These are phyloP conservation scores for Antarctomyces pellizariae DNA, from an alignment of 495 filamentous ascomycete genomes.

Conservation along the genomic window DNA sequence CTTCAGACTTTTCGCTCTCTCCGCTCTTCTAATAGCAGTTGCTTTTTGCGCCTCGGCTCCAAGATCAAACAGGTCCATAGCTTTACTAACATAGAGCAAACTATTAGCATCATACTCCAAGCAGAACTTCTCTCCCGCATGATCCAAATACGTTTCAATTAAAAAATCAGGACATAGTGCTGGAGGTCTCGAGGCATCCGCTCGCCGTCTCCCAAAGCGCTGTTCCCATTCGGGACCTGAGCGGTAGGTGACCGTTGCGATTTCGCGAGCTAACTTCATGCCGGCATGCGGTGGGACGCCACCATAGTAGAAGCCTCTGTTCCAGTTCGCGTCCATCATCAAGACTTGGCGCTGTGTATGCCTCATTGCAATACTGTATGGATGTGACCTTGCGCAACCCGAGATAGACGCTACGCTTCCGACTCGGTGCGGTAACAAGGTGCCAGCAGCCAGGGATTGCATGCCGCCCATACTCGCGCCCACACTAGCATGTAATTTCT, in stretches of 20 bases:
- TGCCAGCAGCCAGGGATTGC: conserved; percentile 85
- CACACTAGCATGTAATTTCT: conserved; percentile 74
- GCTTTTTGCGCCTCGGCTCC: conserved; percentile 37
- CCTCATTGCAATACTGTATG: conserved; percentile 97
- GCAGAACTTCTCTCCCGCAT: conserved; percentile 96
- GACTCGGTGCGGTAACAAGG: conserved; percentile 61
- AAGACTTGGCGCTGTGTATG: conserved; percentile 94
- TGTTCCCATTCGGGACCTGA: conserved; percentile 96
- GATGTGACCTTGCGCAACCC: conserved; percentile 85
- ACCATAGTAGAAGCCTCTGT: conserved; percentile 89
- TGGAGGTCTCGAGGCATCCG: conserved; percentile 65
- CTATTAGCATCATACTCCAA: conserved; percentile 97
- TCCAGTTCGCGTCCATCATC: conserved; percentile 97
- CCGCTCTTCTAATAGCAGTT: conserved; percentile 17
- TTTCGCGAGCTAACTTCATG: conserved; percentile 95
- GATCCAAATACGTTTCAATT: conserved; percentile 95
- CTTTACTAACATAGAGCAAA: conserved; percentile 89
- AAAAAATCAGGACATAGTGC: conserved; percentile 92
- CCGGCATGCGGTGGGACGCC: conserved; percentile 75
- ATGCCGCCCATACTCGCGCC: conserved; percentile 97
- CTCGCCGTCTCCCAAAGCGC: conserved; percentile 70
- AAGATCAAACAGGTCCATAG: conserved; percentile 96
- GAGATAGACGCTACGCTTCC: conserved; percentile 70
- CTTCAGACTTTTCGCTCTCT: conserved; percentile 12
- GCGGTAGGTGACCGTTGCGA: conserved; percentile 92